A percentile compares a stretch with the other conserved stretches of the same genome.
Conservation (phyloP, 495 filamentous ascomycete genomes). For the Endocarpon pusillum region DNA sequence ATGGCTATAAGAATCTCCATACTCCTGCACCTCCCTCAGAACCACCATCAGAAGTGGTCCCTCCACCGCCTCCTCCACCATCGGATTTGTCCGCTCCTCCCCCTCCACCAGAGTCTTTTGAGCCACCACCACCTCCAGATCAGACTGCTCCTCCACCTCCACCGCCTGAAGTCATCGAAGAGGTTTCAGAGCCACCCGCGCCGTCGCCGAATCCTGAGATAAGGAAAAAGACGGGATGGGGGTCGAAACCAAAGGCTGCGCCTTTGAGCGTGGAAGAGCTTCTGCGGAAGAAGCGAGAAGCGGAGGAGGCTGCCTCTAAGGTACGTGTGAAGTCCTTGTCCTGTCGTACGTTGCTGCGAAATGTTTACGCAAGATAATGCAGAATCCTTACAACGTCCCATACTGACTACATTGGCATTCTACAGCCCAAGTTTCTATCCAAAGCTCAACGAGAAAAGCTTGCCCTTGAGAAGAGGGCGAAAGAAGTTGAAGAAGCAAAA, state of each 20-base stretch:
- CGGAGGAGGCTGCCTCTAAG: constrained; percentile 60
- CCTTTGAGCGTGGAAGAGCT: constrained; percentile 66
- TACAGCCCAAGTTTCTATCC: constrained; percentile 76
- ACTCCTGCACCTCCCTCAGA: constrained; percentile 21
- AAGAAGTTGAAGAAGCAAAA: constrained; percentile 62
- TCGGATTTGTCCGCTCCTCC: constrained; percentile 27
- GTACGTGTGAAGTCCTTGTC: constrained; percentile 22
- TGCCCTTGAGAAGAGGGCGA: constrained; percentile 66
- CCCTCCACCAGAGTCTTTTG: constrained; percentile 18
- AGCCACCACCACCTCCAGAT: constrained; percentile 28
- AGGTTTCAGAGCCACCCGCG: constrained; percentile 36
- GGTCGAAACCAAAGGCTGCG: constrained; percentile 20
- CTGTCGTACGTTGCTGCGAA: not conserved
- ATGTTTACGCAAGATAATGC: constrained; percentile 16
- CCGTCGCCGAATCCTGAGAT: constrained; percentile 16
- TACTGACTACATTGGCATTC: constrained; percentile 7
- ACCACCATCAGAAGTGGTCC: constrained; percentile 18
- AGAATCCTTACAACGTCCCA: no score
- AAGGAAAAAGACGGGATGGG: constrained; percentile 41
- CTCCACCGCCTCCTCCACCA: constrained; percentile 39
- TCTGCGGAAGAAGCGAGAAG: constrained; percentile 59
- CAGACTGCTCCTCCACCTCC: constrained; percentile 37
- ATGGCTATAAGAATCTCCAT: constrained; percentile 9
- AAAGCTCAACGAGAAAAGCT: constrained; percentile 78
- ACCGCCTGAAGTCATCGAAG: no score